These are phyloP conservation scores for Fagus sylvatica DNA, from an alignment of 306 rosid species.

Conservation along the genomic window DNA sequence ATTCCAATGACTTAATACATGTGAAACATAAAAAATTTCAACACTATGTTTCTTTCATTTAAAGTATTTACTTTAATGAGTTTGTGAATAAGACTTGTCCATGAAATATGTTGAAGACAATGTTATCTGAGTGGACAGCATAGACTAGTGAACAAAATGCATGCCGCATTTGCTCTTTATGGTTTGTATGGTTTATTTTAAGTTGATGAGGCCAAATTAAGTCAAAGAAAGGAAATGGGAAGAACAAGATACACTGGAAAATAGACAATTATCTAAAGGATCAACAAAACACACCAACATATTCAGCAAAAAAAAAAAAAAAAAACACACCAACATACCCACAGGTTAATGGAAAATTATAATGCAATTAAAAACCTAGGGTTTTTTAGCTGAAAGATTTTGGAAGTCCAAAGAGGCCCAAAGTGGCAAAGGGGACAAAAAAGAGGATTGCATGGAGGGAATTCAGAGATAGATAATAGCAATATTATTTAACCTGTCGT, in stretches of 20 bases:
- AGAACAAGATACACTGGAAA: conserved; percentile 14
- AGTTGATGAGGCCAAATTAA: neutral
- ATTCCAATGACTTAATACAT: neutral
- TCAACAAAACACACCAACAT: conserved; percentile 23
- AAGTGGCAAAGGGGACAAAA: conserved; percentile 59
- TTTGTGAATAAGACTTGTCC: neutral
- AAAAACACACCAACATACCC: too few relatives aligned
- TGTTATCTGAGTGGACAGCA: neutral
- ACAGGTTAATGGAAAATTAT: conserved; percentile 41
- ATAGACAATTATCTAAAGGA: conserved; percentile 19
- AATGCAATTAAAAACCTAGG: conserved; percentile 30
- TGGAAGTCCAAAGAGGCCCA: conserved; percentile 21
- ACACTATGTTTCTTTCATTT: neutral
- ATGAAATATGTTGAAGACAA: neutral
- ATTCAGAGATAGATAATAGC: conserved; percentile 41
- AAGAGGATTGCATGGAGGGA: conserved; percentile 61
- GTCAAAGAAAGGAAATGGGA: neutral
- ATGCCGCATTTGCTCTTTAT: neutral
- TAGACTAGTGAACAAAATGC: neutral
- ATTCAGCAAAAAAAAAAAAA: too few relatives aligned
- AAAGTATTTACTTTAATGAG: neutral
- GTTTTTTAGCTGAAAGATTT: conserved; percentile 37
- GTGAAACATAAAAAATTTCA: neutral
- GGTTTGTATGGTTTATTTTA: neutral
- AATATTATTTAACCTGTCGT: conserved; percentile 43